Evolutionary conservation across 352 stramenopile species (phyloP), one percentile per base, ranked within the genome.

Genomic region (Phytophthora capsici): DNA sequence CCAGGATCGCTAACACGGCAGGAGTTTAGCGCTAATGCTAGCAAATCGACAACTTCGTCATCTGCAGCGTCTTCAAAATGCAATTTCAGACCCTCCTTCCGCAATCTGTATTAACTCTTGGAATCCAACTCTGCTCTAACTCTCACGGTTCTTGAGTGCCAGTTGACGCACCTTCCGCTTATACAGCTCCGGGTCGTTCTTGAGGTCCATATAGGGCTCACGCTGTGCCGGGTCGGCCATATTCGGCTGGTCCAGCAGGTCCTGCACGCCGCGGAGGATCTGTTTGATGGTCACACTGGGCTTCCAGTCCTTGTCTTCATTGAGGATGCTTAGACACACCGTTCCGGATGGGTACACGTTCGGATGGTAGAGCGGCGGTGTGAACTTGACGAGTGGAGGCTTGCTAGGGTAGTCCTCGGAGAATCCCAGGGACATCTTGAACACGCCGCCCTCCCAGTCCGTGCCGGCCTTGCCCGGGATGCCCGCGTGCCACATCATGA

Each of bases 271-370:
- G 73, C 99, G 93, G 57, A 99, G 84, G 70, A 99, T 98, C 82
- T 99, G 97, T 68, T 98, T 97, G 76, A 98, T 95, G n/a, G 93
- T 98, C 53, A 98, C 93, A 20, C 95, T 97, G 22, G 97, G 97
- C 72, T 98, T 97, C 98, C 98, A 99, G 71, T 97, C 96, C 74
- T 99, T 96, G 82, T 99, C 98, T 82, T 99, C 98, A 73, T 99
- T 99, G 36, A 99, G 65, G 68, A 99, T 99, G 66, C 89, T 98
- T 22, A 99, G 77, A 77, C 98, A 99, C 47, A 99, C 97, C 3
- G 97, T 99, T 40, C 97, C 97, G 9, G 90, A 98, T 19, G 95
- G 95, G 74, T 98, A 98, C 41, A 98, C 94, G 66, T 98, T 98
- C 25, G 95, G 93, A 69, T 99, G 97, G 65, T 99, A 99, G 12